phyloP scores from a whole-genome alignment of 495 filamentous ascomycete species.

The Wilcoxina mikolae region DNA sequence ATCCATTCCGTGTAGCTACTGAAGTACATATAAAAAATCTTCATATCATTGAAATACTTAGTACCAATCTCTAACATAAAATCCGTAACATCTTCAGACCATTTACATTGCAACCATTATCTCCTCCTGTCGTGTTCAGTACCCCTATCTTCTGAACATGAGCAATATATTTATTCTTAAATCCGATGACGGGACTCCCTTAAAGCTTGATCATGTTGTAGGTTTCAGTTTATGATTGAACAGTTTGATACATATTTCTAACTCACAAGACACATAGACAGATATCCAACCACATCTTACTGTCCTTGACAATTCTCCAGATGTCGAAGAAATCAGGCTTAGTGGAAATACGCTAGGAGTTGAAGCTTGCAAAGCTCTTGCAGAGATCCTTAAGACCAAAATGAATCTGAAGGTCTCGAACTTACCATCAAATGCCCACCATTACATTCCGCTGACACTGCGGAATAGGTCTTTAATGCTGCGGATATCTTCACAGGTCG shows the following conservation, averaged over 20 bases:
- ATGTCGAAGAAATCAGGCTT: constrained; percentile 70
- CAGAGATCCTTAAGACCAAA: constrained; percentile 62
- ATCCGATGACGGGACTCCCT: constrained; percentile 53
- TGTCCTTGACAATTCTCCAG: constrained; percentile 50
- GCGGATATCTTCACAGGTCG: constrained; percentile 96
- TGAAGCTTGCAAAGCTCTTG: constrained; percentile 69
- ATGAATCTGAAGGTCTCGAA: constrained; percentile 52
- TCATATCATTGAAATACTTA: too few species aligned
- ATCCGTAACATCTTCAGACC: too few species aligned
- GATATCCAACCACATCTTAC: constrained; percentile 78
- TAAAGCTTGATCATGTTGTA: constrained; percentile 71
- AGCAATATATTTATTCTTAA: constrained; percentile 58
- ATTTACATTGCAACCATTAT: too few species aligned
- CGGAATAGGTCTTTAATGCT: constrained; percentile 57
- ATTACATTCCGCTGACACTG: constrained; percentile 2
- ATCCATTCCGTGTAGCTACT: too few species aligned
- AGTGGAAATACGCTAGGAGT: constrained; percentile 85
- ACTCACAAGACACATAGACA: constrained; percentile 27
- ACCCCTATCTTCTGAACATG: too few species aligned
- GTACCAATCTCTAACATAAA: too few species aligned
- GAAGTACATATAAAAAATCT: too few species aligned
- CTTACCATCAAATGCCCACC: not conserved
- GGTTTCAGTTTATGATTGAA: constrained; percentile 5
- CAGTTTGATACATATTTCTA: not conserved
- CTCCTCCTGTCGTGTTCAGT: too few species aligned